phyloP scores from a whole-genome alignment of 2,329 filamentous ascomycete species.

The Scedosporium boydii region DNA sequence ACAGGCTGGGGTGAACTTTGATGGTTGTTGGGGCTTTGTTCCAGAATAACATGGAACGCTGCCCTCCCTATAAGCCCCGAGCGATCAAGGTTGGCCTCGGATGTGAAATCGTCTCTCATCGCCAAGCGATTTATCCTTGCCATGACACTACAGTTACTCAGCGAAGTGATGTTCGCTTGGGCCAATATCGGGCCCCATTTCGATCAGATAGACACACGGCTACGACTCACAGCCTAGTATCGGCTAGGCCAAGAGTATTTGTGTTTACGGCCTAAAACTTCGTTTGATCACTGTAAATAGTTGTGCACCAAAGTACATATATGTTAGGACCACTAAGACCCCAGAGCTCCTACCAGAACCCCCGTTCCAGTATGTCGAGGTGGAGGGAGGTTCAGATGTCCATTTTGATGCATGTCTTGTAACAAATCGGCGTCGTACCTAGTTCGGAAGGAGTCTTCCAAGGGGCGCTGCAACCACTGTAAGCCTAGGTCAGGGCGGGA shows the following conservation, averaged over 20 bases:
- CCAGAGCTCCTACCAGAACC: neutral
- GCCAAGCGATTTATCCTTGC: neutral
- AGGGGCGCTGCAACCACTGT: neutral
- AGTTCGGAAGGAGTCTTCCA: neutral
- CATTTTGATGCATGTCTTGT: slow-evolving; percentile 3
- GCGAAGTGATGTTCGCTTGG: neutral
- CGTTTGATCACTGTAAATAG: neutral
- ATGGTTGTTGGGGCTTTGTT: neutral
- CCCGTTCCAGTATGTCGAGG: neutral
- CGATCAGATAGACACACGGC: neutral
- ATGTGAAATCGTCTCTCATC: neutral
- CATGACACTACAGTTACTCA: neutral
- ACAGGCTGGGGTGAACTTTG: too few species aligned
- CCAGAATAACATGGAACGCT: neutral
- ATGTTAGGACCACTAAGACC: neutral
- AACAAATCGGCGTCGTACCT: neutral
- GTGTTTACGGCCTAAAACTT: too few species aligned
- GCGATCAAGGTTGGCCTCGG: neutral
- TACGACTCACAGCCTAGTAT: neutral
- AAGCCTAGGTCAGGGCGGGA: neutral
- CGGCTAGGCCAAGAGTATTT: neutral
- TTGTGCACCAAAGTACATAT: neutral
- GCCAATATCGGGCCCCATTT: neutral
- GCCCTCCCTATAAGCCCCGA: neutral
- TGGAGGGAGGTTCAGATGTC: neutral